Percentiles rank a stretch among this genome's conserved stretches.
phyloP scores from a whole-genome alignment of 768 basidiomycete genomes.

The Lenzites betulinus region DNA sequence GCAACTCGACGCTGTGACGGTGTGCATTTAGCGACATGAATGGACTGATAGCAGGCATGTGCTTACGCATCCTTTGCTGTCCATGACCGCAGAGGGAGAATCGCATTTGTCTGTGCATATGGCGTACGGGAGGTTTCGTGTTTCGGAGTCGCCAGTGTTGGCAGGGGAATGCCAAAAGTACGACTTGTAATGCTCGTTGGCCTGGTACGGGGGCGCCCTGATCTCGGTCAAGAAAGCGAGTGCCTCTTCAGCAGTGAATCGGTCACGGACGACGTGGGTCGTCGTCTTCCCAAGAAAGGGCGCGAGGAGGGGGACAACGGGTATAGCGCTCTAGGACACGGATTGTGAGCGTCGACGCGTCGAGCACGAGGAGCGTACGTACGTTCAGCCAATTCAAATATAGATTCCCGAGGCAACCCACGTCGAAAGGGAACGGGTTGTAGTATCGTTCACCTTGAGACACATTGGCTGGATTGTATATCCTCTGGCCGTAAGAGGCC shows the following conservation, averaged over 20 bases:
- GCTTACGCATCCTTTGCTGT: too few relatives aligned
- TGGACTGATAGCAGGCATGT: too few relatives aligned
- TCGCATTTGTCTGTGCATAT: too few relatives aligned
- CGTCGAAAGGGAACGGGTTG: slow-evolving; percentile 6
- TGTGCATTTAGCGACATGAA: too few relatives aligned
- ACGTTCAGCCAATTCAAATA: neutral
- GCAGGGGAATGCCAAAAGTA: neutral
- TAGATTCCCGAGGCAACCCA: slow-evolving; percentile 1
- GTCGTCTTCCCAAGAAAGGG: slow-evolving; percentile 3
- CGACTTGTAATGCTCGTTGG: neutral
- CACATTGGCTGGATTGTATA: neutral
- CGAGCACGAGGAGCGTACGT: neutral
- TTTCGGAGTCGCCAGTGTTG: neutral
- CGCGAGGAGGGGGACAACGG: neutral
- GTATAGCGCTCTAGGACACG: neutral
- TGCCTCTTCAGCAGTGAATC: neutral
- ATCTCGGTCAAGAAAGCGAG: neutral
- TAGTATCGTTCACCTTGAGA: neutral
- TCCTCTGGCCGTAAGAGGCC: neutral
- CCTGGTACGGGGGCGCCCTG: neutral
- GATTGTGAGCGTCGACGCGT: too few relatives aligned
- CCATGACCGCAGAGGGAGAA: too few relatives aligned
- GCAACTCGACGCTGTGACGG: too few relatives aligned
- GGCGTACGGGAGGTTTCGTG: neutral
- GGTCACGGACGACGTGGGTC: neutral